Base-by-base conservation (phyloP, 2,329 filamentous ascomycete genomes). In the Fusarium heterosporum region DNA sequence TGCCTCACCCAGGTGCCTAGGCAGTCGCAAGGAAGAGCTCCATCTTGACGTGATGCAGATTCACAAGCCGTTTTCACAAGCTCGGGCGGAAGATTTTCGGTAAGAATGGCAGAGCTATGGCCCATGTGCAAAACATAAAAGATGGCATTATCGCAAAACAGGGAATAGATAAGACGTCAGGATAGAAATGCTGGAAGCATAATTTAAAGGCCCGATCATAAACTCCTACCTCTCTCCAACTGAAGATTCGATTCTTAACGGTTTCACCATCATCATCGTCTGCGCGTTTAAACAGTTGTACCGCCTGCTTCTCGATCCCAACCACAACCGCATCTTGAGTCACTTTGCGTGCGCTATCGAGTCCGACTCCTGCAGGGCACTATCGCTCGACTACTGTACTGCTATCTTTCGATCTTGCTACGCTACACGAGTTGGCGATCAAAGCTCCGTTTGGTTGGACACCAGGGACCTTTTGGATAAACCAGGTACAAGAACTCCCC, bases 11-110 rank as follows among this genome's bases (percentile, higher is more conserved):
- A 59, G 63, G 51, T 22, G 22, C 22, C 22, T 26, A 46, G 55
- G 60, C 22, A 48, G 50, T 38, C 36, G 40, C 28, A 55, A 40
- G 17, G 61, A 43, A 49, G 36, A 66, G 49, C 54, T 66, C 46
- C 29, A 48, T 55, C 19, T 64, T 49, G 61, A 61, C 42, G 52
- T 49, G 51, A 58, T 56, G 45, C 60, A 54, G 60, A 41, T 61
- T 67, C 64, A 67, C 64, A 67, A 68, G 64, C 64, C 64, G 22
- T 67, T 66, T 68, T 67, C 64, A 67, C 64, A 55, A 68, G 64
- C 64, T 50, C 42, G 36, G 42, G 30, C 45, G 58, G 55, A 42
- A 41, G 26, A 57, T 60, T 67, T 60, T 68, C 64, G 59, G 59
- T 66, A 54, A 64, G 17, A 29, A 22, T 6, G 22, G 6, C 22